A percentile compares a stretch with the other conserved stretches of the same genome.
Conservation (phyloP, 1,284 basidiomycete species). For the Pseudozyma sp. region DNA sequence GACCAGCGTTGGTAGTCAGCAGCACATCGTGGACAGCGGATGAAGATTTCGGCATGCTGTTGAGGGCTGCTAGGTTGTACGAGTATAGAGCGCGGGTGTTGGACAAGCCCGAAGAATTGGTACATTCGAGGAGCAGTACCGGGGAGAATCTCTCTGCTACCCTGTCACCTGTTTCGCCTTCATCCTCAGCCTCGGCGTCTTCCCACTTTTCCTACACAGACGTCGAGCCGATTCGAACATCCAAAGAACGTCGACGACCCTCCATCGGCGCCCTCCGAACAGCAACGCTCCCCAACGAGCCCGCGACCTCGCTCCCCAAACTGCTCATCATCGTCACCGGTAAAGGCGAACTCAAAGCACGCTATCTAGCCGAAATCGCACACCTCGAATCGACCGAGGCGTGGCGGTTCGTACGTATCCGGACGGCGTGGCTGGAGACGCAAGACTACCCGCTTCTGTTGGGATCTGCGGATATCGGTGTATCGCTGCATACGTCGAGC, state of each 20-base stretch:
- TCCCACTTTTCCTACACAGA: constrained; percentile 6
- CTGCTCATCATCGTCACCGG: constrained; percentile 86
- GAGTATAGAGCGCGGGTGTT: constrained; percentile 73
- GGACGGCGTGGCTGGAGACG: constrained; percentile 72
- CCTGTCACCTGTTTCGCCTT: constrained; percentile 29
- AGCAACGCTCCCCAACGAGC: constrained; percentile 33
- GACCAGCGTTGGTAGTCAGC: constrained; percentile 88
- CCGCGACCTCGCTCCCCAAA: constrained; percentile 47
- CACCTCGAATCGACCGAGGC: constrained; percentile 75
- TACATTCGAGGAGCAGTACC: constrained; percentile 28
- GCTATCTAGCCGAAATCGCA: constrained; percentile 79
- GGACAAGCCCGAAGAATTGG: not conserved
- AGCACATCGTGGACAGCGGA: constrained; percentile 98
- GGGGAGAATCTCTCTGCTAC: constrained; percentile 10
- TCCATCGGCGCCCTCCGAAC: constrained; percentile 32
- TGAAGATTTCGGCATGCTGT: constrained; percentile 89
- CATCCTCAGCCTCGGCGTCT: constrained; percentile 10
- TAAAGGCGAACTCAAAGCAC: constrained; percentile 81
- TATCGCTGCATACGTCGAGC: constrained; percentile 89
- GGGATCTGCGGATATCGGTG: constrained; percentile 89
- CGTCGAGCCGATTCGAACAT: constrained; percentile 11
- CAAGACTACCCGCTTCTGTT: constrained; percentile 59
- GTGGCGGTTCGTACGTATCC: constrained; percentile 80
- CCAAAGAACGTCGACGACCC: constrained; percentile 39
- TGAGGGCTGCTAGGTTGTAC: constrained; percentile 72